phyloP scores from a whole-genome alignment of 225 moss, liverwort and hornwort species.

The Neckera pumila region DNA sequence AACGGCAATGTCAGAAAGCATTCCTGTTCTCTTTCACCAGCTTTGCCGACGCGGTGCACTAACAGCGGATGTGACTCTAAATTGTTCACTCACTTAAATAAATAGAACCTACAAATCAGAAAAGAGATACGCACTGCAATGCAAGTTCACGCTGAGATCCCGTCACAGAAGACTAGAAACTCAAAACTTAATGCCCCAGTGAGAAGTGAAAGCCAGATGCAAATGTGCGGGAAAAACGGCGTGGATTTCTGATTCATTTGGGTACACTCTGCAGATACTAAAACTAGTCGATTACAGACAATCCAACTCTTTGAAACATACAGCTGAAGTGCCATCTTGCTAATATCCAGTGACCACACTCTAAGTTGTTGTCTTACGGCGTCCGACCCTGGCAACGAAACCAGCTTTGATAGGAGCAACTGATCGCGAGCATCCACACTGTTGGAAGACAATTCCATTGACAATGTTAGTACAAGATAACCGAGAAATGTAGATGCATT shows the following conservation, averaged over 20 bases:
- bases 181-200: background rate
- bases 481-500: background rate
- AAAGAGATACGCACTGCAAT: background rate
- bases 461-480: background rate
- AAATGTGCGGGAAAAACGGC: background rate
- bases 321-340: background rate
- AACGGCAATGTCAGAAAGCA: background rate
- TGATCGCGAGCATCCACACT: slow-evolving; percentile 92
- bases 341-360: background rate
- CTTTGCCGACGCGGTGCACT: background rate
- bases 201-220: background rate
- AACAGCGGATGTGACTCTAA: background rate
- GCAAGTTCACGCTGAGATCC: background rate
- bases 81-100: background rate
- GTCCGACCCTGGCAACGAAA: slow-evolving; percentile 87
- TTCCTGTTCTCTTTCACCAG: background rate
- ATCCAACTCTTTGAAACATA: slow-evolving; percentile 1
- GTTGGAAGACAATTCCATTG: slow-evolving; percentile 11
- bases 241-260: background rate
- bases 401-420: slow-evolving; percentile 92
- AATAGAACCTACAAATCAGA: background rate
- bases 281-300: slow-evolving; percentile 2
- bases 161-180: background rate
- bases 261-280: slow-evolving; percentile 2
- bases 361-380: slow-evolving; percentile 73